Evolutionary conservation across 1,284 basidiomycete genomes (phyloP).

Genomic region (Amylostereum chailletii): DNA sequence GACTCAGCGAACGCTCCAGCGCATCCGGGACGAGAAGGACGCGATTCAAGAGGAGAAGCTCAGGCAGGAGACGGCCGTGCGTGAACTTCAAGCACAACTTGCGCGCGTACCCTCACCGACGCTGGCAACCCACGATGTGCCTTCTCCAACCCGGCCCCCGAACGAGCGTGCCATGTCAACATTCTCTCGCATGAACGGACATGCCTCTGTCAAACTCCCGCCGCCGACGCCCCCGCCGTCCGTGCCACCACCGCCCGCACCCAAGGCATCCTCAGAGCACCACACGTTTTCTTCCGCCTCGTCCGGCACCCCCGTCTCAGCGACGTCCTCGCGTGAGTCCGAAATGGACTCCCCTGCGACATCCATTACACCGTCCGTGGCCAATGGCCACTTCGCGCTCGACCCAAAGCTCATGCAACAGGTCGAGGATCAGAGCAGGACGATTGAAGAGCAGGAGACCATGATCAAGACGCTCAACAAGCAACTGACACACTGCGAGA

Average conservation of each 20-base stretch:
- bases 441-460: slow-evolving; percentile 74
- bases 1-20: slow-evolving; percentile 66
- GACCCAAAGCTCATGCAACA: slow-evolving; percentile 52
- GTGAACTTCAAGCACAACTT: slow-evolving; percentile 71
- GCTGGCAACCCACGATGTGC: slow-evolving; percentile 25
- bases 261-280: slow-evolving; percentile 36
- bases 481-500: slow-evolving; percentile 85
- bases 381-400: slow-evolving; percentile 22
- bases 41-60: slow-evolving; percentile 62
- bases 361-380: slow-evolving; percentile 40
- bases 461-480: slow-evolving; percentile 92
- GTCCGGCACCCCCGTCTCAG: slow-evolving; percentile 29
- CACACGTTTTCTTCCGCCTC: slow-evolving; percentile 31
- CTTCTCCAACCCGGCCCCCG: slow-evolving; percentile 30
- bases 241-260: slow-evolving; percentile 75
- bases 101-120: slow-evolving; percentile 41
- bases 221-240: slow-evolving; percentile 85
- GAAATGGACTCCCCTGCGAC: slow-evolving; percentile 50
- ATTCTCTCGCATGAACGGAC: slow-evolving; percentile 46
- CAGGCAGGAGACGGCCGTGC: slow-evolving; percentile 56
- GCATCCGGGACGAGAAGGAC: slow-evolving; percentile 76
- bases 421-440: slow-evolving; percentile 68
- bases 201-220: slow-evolving; percentile 69
- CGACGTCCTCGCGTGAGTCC: slow-evolving; percentile 54
- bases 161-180: slow-evolving; percentile 44